A percentile compares a stretch with the other conserved stretches of the same genome.
phyloP scores from a whole-genome alignment of 2,329 filamentous ascomycete genomes.

The Fusarium palustre region DNA sequence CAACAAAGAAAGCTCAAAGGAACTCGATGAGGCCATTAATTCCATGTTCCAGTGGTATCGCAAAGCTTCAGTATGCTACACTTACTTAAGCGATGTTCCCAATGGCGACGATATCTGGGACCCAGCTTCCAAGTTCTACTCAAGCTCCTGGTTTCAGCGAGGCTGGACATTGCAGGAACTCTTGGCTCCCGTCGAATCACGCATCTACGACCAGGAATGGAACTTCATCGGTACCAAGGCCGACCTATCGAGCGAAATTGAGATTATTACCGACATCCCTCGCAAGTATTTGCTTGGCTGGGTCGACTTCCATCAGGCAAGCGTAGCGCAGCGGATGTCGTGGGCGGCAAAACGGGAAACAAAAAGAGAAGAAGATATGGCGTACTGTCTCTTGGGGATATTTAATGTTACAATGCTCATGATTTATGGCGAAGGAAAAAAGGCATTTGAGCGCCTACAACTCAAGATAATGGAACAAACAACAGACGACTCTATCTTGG shows the following conservation, averaged over 20 bases:
- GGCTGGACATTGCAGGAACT: conserved; percentile 19
- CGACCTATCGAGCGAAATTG: not conserved
- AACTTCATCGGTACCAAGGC: not conserved
- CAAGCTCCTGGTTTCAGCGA: conserved; percentile 12
- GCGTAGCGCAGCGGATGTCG: conserved; percentile 14
- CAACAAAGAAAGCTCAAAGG: conserved; percentile 11
- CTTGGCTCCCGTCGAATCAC: not conserved
- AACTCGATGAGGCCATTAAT: conserved; percentile 10
- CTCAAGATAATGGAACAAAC: conserved; percentile 12
- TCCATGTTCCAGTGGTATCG: conserved; percentile 18
- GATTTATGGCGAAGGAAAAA: conserved; percentile 1
- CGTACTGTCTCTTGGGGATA: conserved; percentile 6
- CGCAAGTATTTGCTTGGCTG: conserved; percentile 4
- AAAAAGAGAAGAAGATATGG: conserved; percentile 10
- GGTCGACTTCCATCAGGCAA: not conserved
- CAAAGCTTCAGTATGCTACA: not conserved
- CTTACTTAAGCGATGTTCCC: not conserved
- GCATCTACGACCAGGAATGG: not conserved
- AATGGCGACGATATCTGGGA: not conserved
- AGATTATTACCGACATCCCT: not conserved
- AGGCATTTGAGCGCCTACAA: conserved; percentile 4
- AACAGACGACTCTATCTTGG: conserved; percentile 5
- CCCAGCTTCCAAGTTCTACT: not conserved
- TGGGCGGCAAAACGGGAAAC: conserved; percentile 11
- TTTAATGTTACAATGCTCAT: conserved; percentile 9